Evolutionary conservation across 2,329 filamentous ascomycete genomes (phyloP), one percentile per base, ranked within the genome.

Genomic region (Fusarium sp.): DNA sequence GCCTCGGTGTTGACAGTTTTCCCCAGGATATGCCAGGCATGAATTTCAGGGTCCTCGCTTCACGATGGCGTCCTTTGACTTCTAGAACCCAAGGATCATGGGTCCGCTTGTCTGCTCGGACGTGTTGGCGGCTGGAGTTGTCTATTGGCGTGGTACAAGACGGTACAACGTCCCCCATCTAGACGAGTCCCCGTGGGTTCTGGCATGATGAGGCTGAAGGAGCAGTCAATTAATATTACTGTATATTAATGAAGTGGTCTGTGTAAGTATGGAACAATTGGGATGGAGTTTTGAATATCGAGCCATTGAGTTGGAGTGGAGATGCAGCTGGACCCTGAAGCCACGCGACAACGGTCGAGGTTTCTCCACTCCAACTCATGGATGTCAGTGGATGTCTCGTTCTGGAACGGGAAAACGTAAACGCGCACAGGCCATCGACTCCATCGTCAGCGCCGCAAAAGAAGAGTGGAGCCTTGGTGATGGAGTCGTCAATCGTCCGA

Each of bases 351-450:
- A 52, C 48, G 48, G 54, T 61, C 70, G 41, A 57, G 48, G 37
- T 30, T 56, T 52, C 67, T 54, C 61, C 54, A 45, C 48, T 50
- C 62, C 10, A 48, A 43, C 14, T 43, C 41, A 43, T 23, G 37
- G 18, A 41, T 41, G 37, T 41, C 37, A 41, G 18, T 43, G 5
- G 27, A 50, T 50, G 48, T 32, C 48, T 52, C 4, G 41, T 3
- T 43, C 58, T 61, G 58, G 54, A 52, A 64, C 70, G 73, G 73
- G 63, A 76, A 76, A 74, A 69, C 58, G 67, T 76, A 74, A 76
- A 75, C 70, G 73, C 73, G 73, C 73, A 74, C 67, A 54, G 63
- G 61, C 67, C 70, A 71, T 64, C 27, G 23, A 23, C 52, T 37
- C 23, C 45, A 50, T 39, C 64, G 32, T 37, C 48, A 62, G 45